Conservation (phyloP, 2,329 filamentous ascomycete species). For the Aspergillus ibericus region DNA sequence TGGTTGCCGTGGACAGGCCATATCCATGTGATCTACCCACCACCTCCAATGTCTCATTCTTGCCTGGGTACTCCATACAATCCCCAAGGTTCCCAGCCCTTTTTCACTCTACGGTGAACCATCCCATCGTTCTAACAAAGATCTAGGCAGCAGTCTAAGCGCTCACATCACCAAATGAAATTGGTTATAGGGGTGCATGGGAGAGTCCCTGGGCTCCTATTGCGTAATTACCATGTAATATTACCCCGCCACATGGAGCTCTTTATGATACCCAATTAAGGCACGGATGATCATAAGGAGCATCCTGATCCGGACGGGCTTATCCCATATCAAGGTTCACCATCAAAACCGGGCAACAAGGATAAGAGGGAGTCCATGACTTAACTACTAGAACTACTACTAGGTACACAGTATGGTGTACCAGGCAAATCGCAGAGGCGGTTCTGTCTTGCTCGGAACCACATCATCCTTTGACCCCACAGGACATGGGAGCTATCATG, state of each 20-base stretch:
- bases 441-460: too few relatives aligned
- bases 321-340: not conserved
- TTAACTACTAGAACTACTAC: too few relatives aligned
- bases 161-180: not conserved
- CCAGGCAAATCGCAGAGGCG: too few relatives aligned
- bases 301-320: not conserved
- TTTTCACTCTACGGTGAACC: too few relatives aligned
- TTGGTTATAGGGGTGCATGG: not conserved
- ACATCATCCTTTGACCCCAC: too few relatives aligned
- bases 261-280: not conserved
- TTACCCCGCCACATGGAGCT: not conserved
- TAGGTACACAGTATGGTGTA: too few relatives aligned
- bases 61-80: not conserved
- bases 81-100: not conserved
- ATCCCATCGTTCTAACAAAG: not conserved
- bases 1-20: not conserved
- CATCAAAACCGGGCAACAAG: not conserved
- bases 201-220: not conserved
- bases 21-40: not conserved
- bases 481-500: too few relatives aligned
- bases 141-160: not conserved
- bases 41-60: not conserved
- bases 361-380: not conserved
- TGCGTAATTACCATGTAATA: not conserved
- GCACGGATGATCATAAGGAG: not conserved